Evolutionary conservation across 805 yeast genomes (phyloP), one percentile per base, ranked within the genome.

Genomic region (Schizosaccharomyces lindneri): DNA sequence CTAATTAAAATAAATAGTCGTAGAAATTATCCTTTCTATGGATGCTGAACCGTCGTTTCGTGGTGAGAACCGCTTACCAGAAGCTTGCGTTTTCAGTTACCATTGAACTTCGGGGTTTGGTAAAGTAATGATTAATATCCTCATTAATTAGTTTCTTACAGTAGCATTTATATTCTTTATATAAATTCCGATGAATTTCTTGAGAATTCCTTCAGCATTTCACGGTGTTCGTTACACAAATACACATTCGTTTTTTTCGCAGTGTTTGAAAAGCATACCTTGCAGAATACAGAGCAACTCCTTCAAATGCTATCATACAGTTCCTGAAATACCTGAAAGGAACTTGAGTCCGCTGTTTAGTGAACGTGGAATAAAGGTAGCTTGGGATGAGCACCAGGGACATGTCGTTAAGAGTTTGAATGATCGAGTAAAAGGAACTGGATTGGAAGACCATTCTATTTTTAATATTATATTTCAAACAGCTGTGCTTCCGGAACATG

Each of bases 371-470:
- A 7, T 29, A 9, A 72, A 81, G 63, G 72, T 78, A 2, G 84
- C 87, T 2, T 89, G 96, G 96, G 73, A 73, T 2, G 84, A 87
- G 62, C 82, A 86, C 70, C 97, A 89, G 73, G 75, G 74, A 62
- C 80, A 73, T 64, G 82, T 62, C 72, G 81, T 61, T n/a, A 63
- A 62, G 55, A 48, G 41, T 61, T 64, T 57, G 62, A 41, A 46
- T 46, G 32, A 36, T 43, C 36, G 55, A 55, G 57, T 31, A 13
- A 39, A 36, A 31, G 48, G 60, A 1, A 63, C 66, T 17, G 63
- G 63, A 15, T 39, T 60, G 17, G 67, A 64, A 24, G 64, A 65
- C 11, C 39, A 55, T 24, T 62, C 63, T 15, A 62, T 67, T 13
- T 64, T 66, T 43, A 62, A 67, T 15, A 65, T 62, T 29, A 48